These are phyloP conservation scores for Colletotrichum sp. DNA, from an alignment of 2,329 filamentous ascomycete genomes.

Conservation along the genomic window DNA sequence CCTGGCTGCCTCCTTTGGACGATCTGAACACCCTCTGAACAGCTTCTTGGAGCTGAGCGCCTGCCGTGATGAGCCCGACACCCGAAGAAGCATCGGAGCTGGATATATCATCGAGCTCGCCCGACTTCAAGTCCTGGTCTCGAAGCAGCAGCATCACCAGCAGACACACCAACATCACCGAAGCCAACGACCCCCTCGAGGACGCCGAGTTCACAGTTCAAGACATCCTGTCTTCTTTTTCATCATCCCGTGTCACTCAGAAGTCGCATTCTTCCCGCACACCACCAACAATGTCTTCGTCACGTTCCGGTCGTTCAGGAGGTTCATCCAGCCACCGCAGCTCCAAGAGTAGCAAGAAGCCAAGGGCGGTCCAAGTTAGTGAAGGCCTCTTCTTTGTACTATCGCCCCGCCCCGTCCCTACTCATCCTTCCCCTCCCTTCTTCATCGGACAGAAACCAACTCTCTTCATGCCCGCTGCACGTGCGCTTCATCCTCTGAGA, in stretches of 20 bases:
- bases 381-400: conserved; percentile 31
- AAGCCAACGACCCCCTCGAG: not conserved
- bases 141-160: not conserved
- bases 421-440: not conserved
- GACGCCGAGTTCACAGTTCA: not conserved
- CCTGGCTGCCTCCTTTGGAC: not conserved
- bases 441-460: not conserved
- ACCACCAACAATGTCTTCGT: conserved; percentile 32
- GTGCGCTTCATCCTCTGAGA: not conserved
- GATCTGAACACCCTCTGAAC: not conserved
- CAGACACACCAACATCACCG: not conserved
- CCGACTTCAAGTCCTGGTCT: not conserved
- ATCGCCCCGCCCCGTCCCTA: not conserved
- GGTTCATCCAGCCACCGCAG: conserved; percentile 23
- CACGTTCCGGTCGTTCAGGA: conserved; percentile 28
- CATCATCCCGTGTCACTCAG: not conserved
- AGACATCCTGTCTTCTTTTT: conserved; percentile 2
- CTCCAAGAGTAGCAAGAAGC: conserved; percentile 30
- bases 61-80: not conserved
- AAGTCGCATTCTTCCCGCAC: not conserved
- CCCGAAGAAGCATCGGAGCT: not conserved
- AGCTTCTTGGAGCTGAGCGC: not conserved
- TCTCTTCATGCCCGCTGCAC: not conserved
- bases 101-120: conserved; percentile 5
- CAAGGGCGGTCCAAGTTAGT: conserved; percentile 34